Conservation (phyloP, 345 rosid species). For the Brassica napus region Da-Ae NC_063452.1:61440501-61441000, state of each 20-base stretch:
- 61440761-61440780: constrained; percentile 28
- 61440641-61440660: constrained; percentile 21
- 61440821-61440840: constrained; percentile 36
- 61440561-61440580: constrained; percentile 93
- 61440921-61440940: not conserved
- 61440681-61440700: constrained; percentile 45
- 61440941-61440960: not conserved
- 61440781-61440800: constrained; percentile 26
- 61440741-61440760: constrained; percentile 29
- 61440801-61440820: constrained; percentile 30
- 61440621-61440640: constrained; percentile 54
- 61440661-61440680: constrained; percentile 30
- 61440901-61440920: constrained; percentile 28
- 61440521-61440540: constrained; percentile 96
- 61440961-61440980: not conserved
- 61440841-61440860: constrained; percentile 42
- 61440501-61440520: constrained; percentile 91
- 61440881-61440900: constrained; percentile 38
- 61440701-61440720: constrained; percentile 17
- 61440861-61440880: constrained; percentile 29
- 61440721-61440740: constrained; percentile 18
- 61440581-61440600: constrained; percentile 95
- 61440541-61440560: constrained; percentile 86
- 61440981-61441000: constrained; percentile 28
- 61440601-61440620: constrained; percentile 84